Percentiles rank a stretch among this genome's conserved stretches.
These are phyloP conservation scores for Erysiphe pulchra DNA, from an alignment of 2,329 filamentous ascomycete genomes.

Conservation along the genomic window DNA sequence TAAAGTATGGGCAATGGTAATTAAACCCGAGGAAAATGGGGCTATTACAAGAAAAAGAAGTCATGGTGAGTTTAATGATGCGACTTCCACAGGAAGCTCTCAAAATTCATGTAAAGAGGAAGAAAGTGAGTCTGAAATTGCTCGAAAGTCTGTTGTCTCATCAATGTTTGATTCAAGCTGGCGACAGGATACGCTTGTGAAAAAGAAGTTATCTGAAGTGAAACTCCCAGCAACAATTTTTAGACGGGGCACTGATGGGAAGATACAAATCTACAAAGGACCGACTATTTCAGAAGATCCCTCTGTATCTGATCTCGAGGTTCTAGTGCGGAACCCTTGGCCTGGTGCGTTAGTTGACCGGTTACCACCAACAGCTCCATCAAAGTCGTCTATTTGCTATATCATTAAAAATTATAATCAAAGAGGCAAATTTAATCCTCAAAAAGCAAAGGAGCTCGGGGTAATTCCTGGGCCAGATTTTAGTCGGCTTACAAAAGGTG, in stretches of 20 bases:
- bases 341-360: conserved; percentile 36
- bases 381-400: conserved; percentile 53
- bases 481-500: conserved; percentile 27
- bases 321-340: conserved; percentile 56
- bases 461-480: conserved; percentile 34
- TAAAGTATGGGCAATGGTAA: conserved; percentile 60
- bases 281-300: conserved; percentile 28
- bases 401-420: conserved; percentile 53
- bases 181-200: conserved; percentile 42
- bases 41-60: conserved; percentile 19
- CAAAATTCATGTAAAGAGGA: conserved; percentile 14
- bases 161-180: conserved; percentile 62
- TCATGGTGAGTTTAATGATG: conserved; percentile 20
- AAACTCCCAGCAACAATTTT: conserved; percentile 45
- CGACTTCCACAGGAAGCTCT: conserved; percentile 2
- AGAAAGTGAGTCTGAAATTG: conserved; percentile 19
- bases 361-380: conserved; percentile 43
- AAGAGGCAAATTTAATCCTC: conserved; percentile 55
- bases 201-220: conserved; percentile 39
- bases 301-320: conserved; percentile 35
- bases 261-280: conserved; percentile 43
- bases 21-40: conserved; percentile 15
- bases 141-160: conserved; percentile 36
- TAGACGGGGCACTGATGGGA: conserved; percentile 34
- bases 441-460: conserved; percentile 36